Percentiles rank a stretch among this genome's conserved stretches.
These are phyloP conservation scores for Acrodontium crateriforme DNA, from an alignment of 2,329 filamentous ascomycete species.

Conservation along the genomic window DNA sequence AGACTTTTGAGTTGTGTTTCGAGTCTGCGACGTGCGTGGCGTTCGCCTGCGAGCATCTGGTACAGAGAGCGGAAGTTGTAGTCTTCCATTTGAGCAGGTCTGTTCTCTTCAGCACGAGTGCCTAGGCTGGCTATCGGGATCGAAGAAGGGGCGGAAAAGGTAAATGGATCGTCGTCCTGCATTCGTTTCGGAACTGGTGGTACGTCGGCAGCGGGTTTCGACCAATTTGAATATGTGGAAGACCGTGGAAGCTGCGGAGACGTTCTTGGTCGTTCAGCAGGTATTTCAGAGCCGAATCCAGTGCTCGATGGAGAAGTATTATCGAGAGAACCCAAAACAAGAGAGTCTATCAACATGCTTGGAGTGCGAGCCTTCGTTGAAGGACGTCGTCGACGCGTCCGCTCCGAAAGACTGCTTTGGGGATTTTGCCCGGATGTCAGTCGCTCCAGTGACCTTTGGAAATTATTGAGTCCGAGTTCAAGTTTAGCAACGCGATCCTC, in stretches of 20 bases:
- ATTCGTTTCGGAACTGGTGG: too few species aligned
- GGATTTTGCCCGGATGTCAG: slow-evolving; percentile 19
- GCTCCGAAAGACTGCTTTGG: slow-evolving; percentile 7
- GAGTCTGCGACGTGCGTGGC: slow-evolving; percentile 21
- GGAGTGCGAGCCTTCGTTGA: slow-evolving; percentile 15
- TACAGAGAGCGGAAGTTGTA: slow-evolving; percentile 23
- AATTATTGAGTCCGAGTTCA: slow-evolving; percentile 19
- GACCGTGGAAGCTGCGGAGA: slow-evolving; percentile 10
- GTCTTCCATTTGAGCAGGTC: not conserved
- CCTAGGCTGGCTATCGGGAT: not conserved
- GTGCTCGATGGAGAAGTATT: slow-evolving; percentile 2
- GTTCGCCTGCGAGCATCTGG: slow-evolving; percentile 24
- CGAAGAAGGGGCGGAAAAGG: not conserved
- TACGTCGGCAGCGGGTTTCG: too few species aligned
- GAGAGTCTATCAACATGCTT: slow-evolving; percentile 22
- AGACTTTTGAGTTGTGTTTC: slow-evolving; percentile 19
- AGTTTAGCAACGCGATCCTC: slow-evolving; percentile 23
- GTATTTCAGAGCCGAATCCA: slow-evolving; percentile 7
- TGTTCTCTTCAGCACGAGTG: not conserved
- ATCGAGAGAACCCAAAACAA: too few species aligned
- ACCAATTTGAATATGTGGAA: slow-evolving; percentile 1
- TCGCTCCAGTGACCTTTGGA: slow-evolving; percentile 20
- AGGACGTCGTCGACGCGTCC: too few species aligned
- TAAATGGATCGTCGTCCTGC: not conserved
- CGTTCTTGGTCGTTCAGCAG: slow-evolving; percentile 11